Conservation (phyloP, 495 filamentous ascomycete genomes). For the Penicillium cataractarum region DNA sequence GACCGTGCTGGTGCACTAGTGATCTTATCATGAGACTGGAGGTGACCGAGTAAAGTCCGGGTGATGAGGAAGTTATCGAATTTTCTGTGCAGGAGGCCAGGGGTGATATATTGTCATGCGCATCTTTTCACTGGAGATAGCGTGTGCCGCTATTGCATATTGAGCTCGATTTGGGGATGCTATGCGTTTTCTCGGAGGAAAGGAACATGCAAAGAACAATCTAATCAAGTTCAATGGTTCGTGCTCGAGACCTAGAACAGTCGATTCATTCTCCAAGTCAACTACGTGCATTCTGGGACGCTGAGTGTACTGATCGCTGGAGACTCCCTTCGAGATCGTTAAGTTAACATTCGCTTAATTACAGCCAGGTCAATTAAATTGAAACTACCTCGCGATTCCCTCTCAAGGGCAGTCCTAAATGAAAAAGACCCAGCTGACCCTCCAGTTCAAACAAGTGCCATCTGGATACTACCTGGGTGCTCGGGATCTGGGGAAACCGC, state of each 20-base stretch:
- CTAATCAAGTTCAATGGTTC: background rate
- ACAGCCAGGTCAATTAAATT: no score
- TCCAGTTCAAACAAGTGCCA: background rate
- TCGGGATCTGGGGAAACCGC: no score
- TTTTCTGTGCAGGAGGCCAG: background rate
- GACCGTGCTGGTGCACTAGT: background rate
- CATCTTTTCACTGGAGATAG: background rate
- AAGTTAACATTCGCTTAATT: background rate
- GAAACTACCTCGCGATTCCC: no score
- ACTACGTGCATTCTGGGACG: background rate
- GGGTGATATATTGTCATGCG: background rate
- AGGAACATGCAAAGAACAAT: background rate
- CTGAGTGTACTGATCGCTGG: background rate
- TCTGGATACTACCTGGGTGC: no score
- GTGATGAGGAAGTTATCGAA: background rate
- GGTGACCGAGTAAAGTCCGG: background rate
- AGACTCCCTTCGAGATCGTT: background rate
- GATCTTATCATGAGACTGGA: background rate
- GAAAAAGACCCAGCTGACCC: background rate
- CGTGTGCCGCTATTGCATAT: background rate
- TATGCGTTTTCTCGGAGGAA: no score
- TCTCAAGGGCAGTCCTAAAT: background rate
- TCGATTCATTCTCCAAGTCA: background rate
- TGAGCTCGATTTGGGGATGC: background rate
- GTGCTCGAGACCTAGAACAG: background rate